These are phyloP conservation scores for Dissophora globulifera DNA, from an alignment of 192 early-diverging fungal species.

Conservation along the genomic window DNA sequence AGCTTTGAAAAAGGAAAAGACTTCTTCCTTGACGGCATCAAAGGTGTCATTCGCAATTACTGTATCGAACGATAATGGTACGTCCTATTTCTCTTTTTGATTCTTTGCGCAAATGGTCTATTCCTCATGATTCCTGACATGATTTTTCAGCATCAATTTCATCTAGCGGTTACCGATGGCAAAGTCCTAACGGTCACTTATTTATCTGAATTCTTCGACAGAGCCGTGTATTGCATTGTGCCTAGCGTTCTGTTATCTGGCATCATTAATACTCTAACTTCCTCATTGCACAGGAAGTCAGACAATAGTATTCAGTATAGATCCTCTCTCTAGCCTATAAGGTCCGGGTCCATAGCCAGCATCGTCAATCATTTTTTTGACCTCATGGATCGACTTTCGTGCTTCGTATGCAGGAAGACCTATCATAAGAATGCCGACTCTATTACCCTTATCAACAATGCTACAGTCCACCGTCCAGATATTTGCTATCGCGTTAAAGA, in stretches of 20 bases:
- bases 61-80: constrained; percentile 1
- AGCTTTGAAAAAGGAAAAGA: constrained; percentile 15
- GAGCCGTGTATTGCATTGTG: constrained; percentile 4
- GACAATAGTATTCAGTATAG: no score
- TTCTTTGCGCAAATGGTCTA: neutral
- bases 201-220: constrained; percentile 1
- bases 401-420: no score
- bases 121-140: neutral
- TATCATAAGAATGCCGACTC: no score
- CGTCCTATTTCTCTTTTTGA: neutral
- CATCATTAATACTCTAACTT: constrained; percentile 15
- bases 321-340: no score
- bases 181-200: neutral
- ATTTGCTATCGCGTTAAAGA: no score
- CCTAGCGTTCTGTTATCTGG: constrained; percentile 22
- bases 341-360: no score
- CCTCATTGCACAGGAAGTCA: no score
- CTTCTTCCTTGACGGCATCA: neutral
- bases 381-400: no score
- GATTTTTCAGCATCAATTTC: neutral
- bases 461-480: no score
- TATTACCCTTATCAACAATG: no score
- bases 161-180: neutral
- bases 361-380: no score
- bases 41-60: neutral